phyloP scores from a whole-genome alignment of 352 stramenopile species.

The Phytophthora multivora region DNA sequence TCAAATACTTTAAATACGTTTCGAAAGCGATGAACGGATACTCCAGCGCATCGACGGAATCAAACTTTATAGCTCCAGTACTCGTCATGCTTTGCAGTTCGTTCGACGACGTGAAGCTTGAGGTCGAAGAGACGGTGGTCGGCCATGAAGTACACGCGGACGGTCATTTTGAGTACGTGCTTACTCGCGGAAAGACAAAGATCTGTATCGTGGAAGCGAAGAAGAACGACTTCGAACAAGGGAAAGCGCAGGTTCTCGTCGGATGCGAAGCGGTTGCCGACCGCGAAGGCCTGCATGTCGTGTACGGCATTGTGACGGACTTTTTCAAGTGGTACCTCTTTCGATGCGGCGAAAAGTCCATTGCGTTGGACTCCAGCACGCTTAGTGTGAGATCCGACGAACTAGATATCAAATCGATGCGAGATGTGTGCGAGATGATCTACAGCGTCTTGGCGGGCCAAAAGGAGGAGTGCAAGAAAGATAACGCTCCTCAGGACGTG shows the following conservation, averaged over 20 bases:
- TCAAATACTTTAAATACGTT: too few relatives aligned
- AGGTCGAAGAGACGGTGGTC: too few relatives aligned
- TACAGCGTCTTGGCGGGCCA: slow-evolving; percentile 32
- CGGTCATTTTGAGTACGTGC: too few relatives aligned
- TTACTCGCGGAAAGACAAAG: too few relatives aligned
- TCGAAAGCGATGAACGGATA: too few relatives aligned
- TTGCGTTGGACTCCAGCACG: slow-evolving; percentile 25
- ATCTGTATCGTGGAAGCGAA: slow-evolving; percentile 60
- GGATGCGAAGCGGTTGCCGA: slow-evolving; percentile 53
- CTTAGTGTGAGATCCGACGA: slow-evolving; percentile 20
- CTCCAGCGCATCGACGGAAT: too few relatives aligned
- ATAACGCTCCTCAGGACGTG: too few relatives aligned
- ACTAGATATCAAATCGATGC: slow-evolving; percentile 29
- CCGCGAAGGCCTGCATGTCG: slow-evolving; percentile 38
- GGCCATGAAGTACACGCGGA: too few relatives aligned
- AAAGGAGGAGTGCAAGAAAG: slow-evolving; percentile 29
- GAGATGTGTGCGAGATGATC: slow-evolving; percentile 41
- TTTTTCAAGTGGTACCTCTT: slow-evolving; percentile 46
- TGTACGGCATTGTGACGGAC: slow-evolving; percentile 51
- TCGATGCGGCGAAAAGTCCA: slow-evolving; percentile 38
- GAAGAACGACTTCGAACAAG: slow-evolving; percentile 53
- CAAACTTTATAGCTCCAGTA: too few relatives aligned
- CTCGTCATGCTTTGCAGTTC: too few relatives aligned
- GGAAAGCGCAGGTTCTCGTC: slow-evolving; percentile 48
- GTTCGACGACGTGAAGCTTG: too few relatives aligned